Evolutionary conservation across 2,329 filamentous ascomycete species (phyloP), one percentile per base, ranked within the genome.

Genomic region (Colletotrichum sp.): DNA sequence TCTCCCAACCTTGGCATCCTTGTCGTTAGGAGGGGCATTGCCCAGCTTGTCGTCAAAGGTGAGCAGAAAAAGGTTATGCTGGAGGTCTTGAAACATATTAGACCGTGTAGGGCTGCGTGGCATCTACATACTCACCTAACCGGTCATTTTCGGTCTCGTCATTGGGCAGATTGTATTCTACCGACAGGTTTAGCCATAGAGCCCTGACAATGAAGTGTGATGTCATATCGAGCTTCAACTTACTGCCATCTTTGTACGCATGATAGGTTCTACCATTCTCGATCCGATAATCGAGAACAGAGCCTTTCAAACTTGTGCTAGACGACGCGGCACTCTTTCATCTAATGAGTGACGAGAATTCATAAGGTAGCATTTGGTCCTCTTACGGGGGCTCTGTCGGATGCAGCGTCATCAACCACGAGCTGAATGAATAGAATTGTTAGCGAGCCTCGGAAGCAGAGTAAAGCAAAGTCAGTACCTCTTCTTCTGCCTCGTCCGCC

Each of bases 21-120:
- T 72, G 6, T 75, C 73, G 10, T 75, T 80, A 5, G 77, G 70
- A 0, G 84, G 85, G 5, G 79, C 79, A 0, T 80, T 65, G 24
- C 77, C 82, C 1, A 85, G 79, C 36, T 82, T 82, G 10, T 80
- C 80, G 1, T 81, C 79, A 13, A 84, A 80, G 0, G 83, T 85
- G 5, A 85, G 77, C 0, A 77, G 44, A 36, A 83, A 84, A 0
- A 85, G 72, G 52, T 84, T 80, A 70, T 86, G 84, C 77, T 86
- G 84, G 1, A 86, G 75, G 71, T 86, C 83, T 81, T 39, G 7
- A 18, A 16, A 16, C 9, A 8, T 9, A 13, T 52, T 15, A 60
- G 48, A 15, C 5, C 18, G 13, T 16, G 36, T 1, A 39, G 10
- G 18, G 52, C 36, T 34, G 9, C n/a, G 30, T 12, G 12, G 6